Percentiles rank a stretch among this genome's conserved stretches.
phyloP scores from a whole-genome alignment of 2,329 filamentous ascomycete genomes.

The Paecilomyces sp. region DNA sequence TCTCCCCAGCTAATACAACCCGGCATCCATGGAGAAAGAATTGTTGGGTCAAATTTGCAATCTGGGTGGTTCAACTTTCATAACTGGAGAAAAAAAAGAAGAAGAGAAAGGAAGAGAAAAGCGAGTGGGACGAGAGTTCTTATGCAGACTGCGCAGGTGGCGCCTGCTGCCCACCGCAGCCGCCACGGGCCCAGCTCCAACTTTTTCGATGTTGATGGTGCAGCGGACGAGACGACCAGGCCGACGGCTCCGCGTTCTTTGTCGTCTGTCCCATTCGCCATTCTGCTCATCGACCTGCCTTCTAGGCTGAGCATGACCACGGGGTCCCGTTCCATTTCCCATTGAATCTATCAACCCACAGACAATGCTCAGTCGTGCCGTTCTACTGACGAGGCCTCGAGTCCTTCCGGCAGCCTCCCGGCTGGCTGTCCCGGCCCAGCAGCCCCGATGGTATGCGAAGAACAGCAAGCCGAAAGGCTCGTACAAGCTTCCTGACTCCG shows the following conservation, averaged over 20 bases:
- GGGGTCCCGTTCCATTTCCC: conserved; percentile 5
- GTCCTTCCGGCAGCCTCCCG: conserved; percentile 28
- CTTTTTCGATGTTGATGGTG: neutral
- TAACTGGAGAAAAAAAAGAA: conserved; percentile 34
- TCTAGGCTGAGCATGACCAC: conserved; percentile 13
- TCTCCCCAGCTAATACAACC: conserved; percentile 54
- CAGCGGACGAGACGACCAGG: neutral
- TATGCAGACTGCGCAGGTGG: conserved; percentile 18
- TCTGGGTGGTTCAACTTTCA: conserved; percentile 52
- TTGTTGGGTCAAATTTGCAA: conserved; percentile 54
- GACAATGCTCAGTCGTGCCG: conserved; percentile 40
- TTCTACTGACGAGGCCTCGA: conserved; percentile 37
- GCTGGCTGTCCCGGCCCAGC: conserved; percentile 24
- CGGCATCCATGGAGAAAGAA: conserved; percentile 42
- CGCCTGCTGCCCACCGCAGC: conserved; percentile 12
- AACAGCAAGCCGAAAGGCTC: conserved; percentile 25
- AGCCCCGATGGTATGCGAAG: conserved; percentile 33
- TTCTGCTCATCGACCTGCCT: neutral
- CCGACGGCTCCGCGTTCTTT: neutral
- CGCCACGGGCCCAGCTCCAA: neutral
- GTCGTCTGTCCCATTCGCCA: neutral
- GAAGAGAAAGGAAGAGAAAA: conserved; percentile 13
- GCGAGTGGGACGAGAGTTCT: conserved; percentile 12
- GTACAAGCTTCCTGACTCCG: conserved; percentile 26
- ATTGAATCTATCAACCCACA: conserved; percentile 10